Evolutionary conservation across 2,329 filamentous ascomycete species (phyloP).

Genomic region (Chaetomiaceae sp.): DNA sequence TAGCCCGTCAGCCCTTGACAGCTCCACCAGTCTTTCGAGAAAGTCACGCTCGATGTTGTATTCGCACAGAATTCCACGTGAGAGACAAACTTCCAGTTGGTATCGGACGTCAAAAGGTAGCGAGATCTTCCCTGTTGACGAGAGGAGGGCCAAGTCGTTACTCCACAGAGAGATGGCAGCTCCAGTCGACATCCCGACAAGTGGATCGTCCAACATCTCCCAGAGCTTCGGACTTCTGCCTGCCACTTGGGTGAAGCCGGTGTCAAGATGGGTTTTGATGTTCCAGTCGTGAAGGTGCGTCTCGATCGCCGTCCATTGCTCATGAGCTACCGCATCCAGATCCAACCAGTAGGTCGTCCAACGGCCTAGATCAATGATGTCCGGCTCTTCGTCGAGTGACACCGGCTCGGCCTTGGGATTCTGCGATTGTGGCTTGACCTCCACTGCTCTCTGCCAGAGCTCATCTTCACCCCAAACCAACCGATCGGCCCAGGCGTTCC

Average conservation of each 20-base stretch:
- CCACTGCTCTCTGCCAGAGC: constrained; percentile 44
- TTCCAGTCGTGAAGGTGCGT: constrained; percentile 66
- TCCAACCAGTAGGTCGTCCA: constrained; percentile 52
- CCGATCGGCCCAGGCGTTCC: constrained; percentile 30
- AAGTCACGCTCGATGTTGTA: constrained; percentile 65
- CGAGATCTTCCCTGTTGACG: constrained; percentile 32
- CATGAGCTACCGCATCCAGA: constrained; percentile 29
- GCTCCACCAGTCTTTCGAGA: constrained; percentile 49
- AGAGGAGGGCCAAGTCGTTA: constrained; percentile 28
- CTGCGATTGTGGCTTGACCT: constrained; percentile 35
- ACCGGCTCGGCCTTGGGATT: constrained; percentile 32
- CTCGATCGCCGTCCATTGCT: constrained; percentile 38
- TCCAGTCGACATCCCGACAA: background rate
- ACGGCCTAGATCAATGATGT: constrained; percentile 47
- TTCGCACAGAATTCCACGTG: constrained; percentile 69
- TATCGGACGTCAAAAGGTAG: constrained; percentile 73
- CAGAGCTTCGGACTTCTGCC: constrained; percentile 35
- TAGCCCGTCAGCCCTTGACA: constrained; percentile 34
- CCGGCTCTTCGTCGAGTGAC: constrained; percentile 33
- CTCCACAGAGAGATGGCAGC: constrained; percentile 8
- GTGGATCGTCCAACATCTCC: constrained; percentile 33
- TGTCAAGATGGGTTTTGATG: constrained; percentile 38
- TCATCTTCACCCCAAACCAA: constrained; percentile 37
- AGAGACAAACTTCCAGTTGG: constrained; percentile 90
- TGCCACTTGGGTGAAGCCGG: constrained; percentile 37